Conservation (phyloP, 1,284 basidiomycete species). For the Coriolopsis trogii region DNA sequence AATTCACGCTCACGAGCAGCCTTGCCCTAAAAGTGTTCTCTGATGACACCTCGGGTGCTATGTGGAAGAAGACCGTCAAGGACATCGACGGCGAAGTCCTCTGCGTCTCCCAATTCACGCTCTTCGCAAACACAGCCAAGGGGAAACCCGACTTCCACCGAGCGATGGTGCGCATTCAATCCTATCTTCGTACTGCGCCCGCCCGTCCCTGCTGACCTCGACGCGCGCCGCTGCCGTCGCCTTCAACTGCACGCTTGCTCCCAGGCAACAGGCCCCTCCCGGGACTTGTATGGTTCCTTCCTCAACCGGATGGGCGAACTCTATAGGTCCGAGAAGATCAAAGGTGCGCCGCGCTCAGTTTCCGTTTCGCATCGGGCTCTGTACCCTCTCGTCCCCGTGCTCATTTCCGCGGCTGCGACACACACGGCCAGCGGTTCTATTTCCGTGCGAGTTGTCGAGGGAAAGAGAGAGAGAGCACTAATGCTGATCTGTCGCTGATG, state of each 20-base stretch:
- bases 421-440: slow-evolving; percentile 14
- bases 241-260: slow-evolving; percentile 8
- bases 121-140: slow-evolving; percentile 85
- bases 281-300: slow-evolving; percentile 72
- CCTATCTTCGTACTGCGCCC: slow-evolving; percentile 8
- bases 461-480: too few species aligned
- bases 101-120: slow-evolving; percentile 91
- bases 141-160: slow-evolving; percentile 92
- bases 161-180: slow-evolving; percentile 69
- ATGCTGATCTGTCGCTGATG: too few species aligned
- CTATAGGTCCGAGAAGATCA: slow-evolving; percentile 76
- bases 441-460: too few species aligned
- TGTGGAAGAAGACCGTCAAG: slow-evolving; percentile 86
- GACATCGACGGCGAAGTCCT: slow-evolving; percentile 87
- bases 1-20: slow-evolving; percentile 37
- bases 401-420: too few species aligned
- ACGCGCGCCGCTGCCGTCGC: slow-evolving; percentile 7
- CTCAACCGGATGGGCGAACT: slow-evolving; percentile 63
- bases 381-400: too few species aligned
- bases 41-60: slow-evolving; percentile 53
- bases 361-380: slow-evolving; percentile 17
- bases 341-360: slow-evolving; percentile 58
- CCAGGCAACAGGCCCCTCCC: slow-evolving; percentile 70
- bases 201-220: slow-evolving; percentile 8
- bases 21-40: slow-evolving; percentile 76